Evolutionary conservation across 1,139 yeast species (phyloP).

Genomic region (Diutina mesorugosa): DNA sequence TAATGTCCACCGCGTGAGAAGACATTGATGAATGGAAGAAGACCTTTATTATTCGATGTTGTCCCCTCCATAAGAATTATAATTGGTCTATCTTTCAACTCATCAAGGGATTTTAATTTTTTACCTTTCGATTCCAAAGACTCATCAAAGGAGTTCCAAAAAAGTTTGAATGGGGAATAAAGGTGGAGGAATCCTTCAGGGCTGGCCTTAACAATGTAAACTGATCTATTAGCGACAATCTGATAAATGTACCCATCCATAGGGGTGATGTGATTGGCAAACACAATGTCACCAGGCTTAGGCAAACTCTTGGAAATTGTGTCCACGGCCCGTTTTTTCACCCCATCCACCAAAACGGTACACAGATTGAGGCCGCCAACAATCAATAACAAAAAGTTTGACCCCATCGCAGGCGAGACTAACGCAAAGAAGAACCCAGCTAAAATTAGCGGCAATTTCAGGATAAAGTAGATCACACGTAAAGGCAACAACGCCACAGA

Average conservation of each 20-base stretch:
- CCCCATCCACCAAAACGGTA: neutral
- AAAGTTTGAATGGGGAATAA: neutral
- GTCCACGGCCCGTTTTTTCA: neutral
- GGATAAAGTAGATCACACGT: neutral
- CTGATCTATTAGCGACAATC: neutral
- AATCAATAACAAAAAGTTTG: neutral
- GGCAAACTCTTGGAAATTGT: neutral
- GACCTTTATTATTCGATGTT: constrained; percentile 50
- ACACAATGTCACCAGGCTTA: neutral
- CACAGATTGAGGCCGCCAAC: neutral
- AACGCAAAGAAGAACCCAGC: neutral
- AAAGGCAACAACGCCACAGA: neutral
- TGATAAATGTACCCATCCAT: neutral
- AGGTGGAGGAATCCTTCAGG: neutral
- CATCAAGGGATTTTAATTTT: neutral
- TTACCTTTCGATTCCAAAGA: neutral
- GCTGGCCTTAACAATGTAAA: neutral
- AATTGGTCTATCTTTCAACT: constrained; percentile 20
- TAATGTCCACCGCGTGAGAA: neutral
- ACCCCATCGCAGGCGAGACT: neutral
- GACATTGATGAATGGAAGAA: constrained; percentile 28
- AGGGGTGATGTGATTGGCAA: neutral
- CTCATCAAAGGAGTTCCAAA: neutral
- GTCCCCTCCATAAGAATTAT: constrained; percentile 57
- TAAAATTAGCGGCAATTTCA: neutral